Percentiles rank a stretch among this genome's conserved stretches.
These are phyloP conservation scores for Mortierella claussenii DNA, from an alignment of 192 early-diverging fungal species.

Conservation along the genomic window DNA sequence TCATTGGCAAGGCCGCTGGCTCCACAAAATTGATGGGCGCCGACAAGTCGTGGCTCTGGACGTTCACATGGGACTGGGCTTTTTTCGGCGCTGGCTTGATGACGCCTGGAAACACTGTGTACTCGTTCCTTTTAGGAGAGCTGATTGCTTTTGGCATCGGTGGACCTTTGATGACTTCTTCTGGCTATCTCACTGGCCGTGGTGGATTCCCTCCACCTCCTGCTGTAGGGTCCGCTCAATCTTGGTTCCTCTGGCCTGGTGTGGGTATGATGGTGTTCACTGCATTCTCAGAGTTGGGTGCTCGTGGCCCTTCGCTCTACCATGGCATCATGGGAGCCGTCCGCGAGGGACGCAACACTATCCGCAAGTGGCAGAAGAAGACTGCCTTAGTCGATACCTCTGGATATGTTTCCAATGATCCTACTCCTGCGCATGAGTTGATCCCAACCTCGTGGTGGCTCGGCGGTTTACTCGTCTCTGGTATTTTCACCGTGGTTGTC, in stretches of 20 bases:
- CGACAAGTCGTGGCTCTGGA: slow-evolving; percentile 60
- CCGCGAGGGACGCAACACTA: slow-evolving; percentile 8
- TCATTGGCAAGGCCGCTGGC: slow-evolving; percentile 57
- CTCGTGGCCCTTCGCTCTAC: slow-evolving; percentile 56
- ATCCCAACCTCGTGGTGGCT: slow-evolving; percentile 68
- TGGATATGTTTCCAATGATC: slow-evolving; percentile 53
- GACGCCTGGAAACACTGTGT: slow-evolving; percentile 63
- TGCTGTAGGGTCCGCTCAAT: slow-evolving; percentile 59
- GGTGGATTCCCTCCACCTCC: slow-evolving; percentile 41
- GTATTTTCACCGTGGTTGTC: slow-evolving; percentile 65
- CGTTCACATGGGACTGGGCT: slow-evolving; percentile 60
- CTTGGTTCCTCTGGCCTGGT: slow-evolving; percentile 79
- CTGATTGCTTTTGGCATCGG: slow-evolving; percentile 67
- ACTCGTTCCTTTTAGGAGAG: slow-evolving; percentile 63
- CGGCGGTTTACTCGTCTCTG: slow-evolving; percentile 60
- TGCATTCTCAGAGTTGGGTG: slow-evolving; percentile 69
- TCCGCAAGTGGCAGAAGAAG: slow-evolving; percentile 37
- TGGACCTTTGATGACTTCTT: slow-evolving; percentile 64
- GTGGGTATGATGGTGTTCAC: slow-evolving; percentile 72
- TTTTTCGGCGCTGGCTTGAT: slow-evolving; percentile 76
- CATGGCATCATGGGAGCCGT: slow-evolving; percentile 55
- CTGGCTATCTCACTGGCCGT: slow-evolving; percentile 44
- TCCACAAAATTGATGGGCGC: slow-evolving; percentile 58
- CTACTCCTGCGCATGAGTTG: slow-evolving; percentile 55
- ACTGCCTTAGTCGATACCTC: slow-evolving; percentile 7